These are phyloP conservation scores for Rhodotorula taiwanensis DNA, from an alignment of 768 basidiomycete genomes.

Conservation along the genomic window DNA sequence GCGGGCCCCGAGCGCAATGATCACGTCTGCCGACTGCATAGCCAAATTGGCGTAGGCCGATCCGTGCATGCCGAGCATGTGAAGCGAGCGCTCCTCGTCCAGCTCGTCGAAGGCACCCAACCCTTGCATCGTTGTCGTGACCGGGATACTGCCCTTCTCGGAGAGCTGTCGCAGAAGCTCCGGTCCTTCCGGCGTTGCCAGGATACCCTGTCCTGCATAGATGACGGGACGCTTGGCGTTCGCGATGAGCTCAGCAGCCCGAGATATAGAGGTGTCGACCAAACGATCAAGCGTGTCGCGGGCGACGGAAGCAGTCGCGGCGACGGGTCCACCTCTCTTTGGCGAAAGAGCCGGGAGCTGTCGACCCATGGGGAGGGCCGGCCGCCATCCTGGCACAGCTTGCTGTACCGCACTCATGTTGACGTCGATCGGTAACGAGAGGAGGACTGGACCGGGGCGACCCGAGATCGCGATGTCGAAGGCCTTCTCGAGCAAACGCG, in stretches of 20 bases:
- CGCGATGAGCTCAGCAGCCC: slow-evolving; percentile 86
- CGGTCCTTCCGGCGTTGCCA: slow-evolving; percentile 74
- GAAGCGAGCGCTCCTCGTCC: slow-evolving; percentile 66
- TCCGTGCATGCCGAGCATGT: slow-evolving; percentile 99
- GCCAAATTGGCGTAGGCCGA: slow-evolving; percentile 94
- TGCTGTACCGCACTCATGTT: slow-evolving; percentile 83
- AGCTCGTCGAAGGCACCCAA: slow-evolving; percentile 92
- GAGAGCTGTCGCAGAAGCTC: slow-evolving; percentile 69
- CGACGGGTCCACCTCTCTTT: slow-evolving; percentile 43
- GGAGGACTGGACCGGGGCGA: slow-evolving; percentile 92
- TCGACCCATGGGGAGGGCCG: slow-evolving; percentile 77
- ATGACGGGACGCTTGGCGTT: slow-evolving; percentile 81
- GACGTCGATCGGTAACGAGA: slow-evolving; percentile 95
- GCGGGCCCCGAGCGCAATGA: slow-evolving; percentile 90
- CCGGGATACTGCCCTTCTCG: slow-evolving; percentile 85
- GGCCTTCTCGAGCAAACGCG: slow-evolving; percentile 92
- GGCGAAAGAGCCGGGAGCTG: slow-evolving; percentile 53
- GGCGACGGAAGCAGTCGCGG: slow-evolving; percentile 36
- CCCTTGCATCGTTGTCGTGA: slow-evolving; percentile 95
- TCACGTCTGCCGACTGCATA: slow-evolving; percentile 94
- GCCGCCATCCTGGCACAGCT: slow-evolving; percentile 71
- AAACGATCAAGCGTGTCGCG: slow-evolving; percentile 22
- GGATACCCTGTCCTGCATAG: slow-evolving; percentile 86
- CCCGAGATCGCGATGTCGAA: slow-evolving; percentile 98
- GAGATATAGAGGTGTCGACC: slow-evolving; percentile 23